Conservation (phyloP, 2,329 filamentous ascomycete genomes). For the Geosmithia putterillii region DNA sequence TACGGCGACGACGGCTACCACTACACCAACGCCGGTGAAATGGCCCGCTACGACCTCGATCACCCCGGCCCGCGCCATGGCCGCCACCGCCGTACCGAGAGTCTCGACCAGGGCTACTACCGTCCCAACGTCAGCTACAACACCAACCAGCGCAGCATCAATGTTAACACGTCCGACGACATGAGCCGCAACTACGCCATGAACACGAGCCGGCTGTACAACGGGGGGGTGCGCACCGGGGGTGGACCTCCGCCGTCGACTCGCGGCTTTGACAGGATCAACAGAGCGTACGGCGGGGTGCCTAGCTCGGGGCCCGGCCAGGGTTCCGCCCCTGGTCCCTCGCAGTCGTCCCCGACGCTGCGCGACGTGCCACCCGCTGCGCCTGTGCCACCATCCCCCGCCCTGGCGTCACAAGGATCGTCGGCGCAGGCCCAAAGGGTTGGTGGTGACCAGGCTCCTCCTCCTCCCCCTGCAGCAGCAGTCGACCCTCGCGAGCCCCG, state of each 20-base stretch:
- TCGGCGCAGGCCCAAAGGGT: not conserved
- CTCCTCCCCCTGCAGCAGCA: too few species aligned
- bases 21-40: slow-evolving; percentile 50
- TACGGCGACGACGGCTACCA: slow-evolving; percentile 49
- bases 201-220: slow-evolving; percentile 20
- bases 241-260: slow-evolving; percentile 55
- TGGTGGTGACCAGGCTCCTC: not conserved
- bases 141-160: slow-evolving; percentile 31
- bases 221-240: slow-evolving; percentile 12
- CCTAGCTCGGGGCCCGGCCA: too few species aligned
- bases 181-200: slow-evolving; percentile 27
- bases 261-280: slow-evolving; percentile 59
- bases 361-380: slow-evolving; percentile 25
- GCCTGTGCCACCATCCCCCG: slow-evolving; percentile 25
- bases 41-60: slow-evolving; percentile 49
- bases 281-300: slow-evolving; percentile 25
- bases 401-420: too few species aligned
- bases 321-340: slow-evolving; percentile 19
- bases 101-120: slow-evolving; percentile 40
- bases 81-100: slow-evolving; percentile 33
- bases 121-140: slow-evolving; percentile 42
- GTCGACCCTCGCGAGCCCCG: too few species aligned
- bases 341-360: slow-evolving; percentile 17
- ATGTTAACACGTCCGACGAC: slow-evolving; percentile 31
- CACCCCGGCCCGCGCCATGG: slow-evolving; percentile 26